A percentile compares a stretch with the other conserved stretches of the same genome.
phyloP scores from a whole-genome alignment of 345 rosid species.

The Eucalyptus erythrocorys region DNA sequence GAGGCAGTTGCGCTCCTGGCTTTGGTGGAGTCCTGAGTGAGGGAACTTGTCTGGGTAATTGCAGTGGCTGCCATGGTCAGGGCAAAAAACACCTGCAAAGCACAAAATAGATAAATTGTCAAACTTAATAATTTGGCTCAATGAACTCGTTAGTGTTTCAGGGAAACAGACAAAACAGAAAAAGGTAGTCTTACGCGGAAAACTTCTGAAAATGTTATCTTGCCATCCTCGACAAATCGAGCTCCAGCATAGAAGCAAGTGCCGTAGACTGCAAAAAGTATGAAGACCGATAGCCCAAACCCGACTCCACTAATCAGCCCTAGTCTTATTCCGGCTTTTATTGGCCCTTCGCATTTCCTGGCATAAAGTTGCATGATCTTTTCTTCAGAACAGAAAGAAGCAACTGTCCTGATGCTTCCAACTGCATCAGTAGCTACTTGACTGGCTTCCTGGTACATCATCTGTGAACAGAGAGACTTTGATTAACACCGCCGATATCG shows the following conservation, averaged over 20 bases:
- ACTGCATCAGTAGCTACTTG: constrained; percentile 83
- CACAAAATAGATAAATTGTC: neutral
- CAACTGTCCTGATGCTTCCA: constrained; percentile 74
- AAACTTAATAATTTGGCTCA: neutral
- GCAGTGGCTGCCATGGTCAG: constrained; percentile 15
- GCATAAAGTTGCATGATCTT: constrained; percentile 61
- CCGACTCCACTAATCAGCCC: constrained; percentile 62
- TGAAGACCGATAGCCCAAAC: constrained; percentile 48
- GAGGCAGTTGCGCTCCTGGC: constrained; percentile 24
- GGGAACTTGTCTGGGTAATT: constrained; percentile 19
- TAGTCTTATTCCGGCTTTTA: constrained; percentile 51
- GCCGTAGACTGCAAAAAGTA: constrained; percentile 44
- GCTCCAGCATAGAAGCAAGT: constrained; percentile 72
- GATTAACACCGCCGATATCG: neutral
- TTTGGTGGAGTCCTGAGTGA: constrained; percentile 11
- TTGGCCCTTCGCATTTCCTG: constrained; percentile 68
- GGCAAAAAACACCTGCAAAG: constrained; percentile 20
- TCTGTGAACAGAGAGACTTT: constrained; percentile 15
- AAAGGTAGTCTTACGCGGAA: constrained; percentile 24
- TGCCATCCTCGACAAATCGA: constrained; percentile 32
- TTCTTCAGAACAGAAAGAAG: constrained; percentile 76
- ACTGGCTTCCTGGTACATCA: constrained; percentile 82
- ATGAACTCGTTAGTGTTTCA: neutral
- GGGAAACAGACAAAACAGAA: neutral
- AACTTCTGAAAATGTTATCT: constrained; percentile 41